phyloP scores from a whole-genome alignment of 139 green algal genomes.

The Medakamo hakoo region DNA sequence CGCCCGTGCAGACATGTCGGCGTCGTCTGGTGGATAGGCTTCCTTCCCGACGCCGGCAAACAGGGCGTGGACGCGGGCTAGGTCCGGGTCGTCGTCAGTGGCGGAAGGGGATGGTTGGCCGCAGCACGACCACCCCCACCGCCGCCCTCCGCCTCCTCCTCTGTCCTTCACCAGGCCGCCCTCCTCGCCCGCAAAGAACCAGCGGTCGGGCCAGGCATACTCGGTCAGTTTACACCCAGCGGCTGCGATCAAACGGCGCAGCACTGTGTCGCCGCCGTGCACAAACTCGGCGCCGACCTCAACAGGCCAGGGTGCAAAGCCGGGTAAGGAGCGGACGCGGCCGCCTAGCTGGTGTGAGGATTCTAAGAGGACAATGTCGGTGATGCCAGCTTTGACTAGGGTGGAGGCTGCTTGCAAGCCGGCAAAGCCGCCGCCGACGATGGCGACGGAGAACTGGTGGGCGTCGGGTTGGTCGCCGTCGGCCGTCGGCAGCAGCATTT shows the following conservation, averaged over 20 bases:
- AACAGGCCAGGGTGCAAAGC: constrained; percentile 52
- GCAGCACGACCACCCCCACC: constrained; percentile 6
- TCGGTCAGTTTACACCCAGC: constrained; percentile 25
- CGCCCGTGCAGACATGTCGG: constrained; percentile 31
- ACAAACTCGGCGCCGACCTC: constrained; percentile 68
- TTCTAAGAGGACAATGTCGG: constrained; percentile 52
- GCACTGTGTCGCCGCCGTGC: constrained; percentile 38
- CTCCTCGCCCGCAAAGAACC: constrained; percentile 35
- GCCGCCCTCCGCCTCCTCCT: constrained; percentile 29
- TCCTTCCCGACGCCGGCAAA: constrained; percentile 33
- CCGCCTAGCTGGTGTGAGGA: constrained; percentile 38
- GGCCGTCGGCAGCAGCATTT: too few species aligned
- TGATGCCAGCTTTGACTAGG: constrained; percentile 19
- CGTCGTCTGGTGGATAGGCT: constrained; percentile 11
- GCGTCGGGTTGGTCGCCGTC: too few species aligned
- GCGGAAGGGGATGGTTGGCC: too few species aligned
- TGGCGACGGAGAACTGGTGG: constrained; percentile 16
- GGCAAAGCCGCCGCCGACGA: constrained; percentile 34
- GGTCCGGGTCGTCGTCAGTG: constrained; percentile 14
- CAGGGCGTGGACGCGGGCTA: constrained; percentile 27
- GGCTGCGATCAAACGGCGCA: constrained; percentile 10
- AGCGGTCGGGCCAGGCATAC: constrained; percentile 54
- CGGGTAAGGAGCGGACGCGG: constrained; percentile 40
- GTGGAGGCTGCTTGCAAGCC: constrained; percentile 34
- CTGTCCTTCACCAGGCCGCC: too few species aligned